Conservation (phyloP, 2,329 filamentous ascomycete genomes). For the Claviceps digitariae region DNA sequence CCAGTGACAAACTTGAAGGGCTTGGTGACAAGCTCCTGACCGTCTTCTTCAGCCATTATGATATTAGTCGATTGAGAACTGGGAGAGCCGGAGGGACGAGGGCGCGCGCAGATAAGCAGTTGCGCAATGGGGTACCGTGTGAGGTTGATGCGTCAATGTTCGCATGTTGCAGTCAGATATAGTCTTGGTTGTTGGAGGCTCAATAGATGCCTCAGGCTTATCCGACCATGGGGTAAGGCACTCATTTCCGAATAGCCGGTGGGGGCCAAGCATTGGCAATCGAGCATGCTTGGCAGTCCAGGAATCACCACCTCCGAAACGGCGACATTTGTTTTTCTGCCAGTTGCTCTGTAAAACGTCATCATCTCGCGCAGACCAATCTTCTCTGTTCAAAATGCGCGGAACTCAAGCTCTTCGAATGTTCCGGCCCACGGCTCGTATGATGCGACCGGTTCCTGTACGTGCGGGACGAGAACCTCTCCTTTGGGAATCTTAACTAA, state of each 20-base stretch:
- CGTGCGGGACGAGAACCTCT: constrained; percentile 14
- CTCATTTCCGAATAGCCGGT: constrained; percentile 13
- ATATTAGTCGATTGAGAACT: constrained; percentile 18
- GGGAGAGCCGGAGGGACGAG: constrained; percentile 8
- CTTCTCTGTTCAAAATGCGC: constrained; percentile 38
- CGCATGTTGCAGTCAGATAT: constrained; percentile 28
- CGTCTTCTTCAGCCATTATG: constrained; percentile 84
- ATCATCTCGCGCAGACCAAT: constrained; percentile 10
- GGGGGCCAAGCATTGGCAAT: constrained; percentile 22
- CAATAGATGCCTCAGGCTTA: constrained; percentile 26
- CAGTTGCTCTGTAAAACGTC: constrained; percentile 16
- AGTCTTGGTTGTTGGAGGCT: constrained; percentile 21
- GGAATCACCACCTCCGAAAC: constrained; percentile 12
- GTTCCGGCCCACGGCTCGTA: constrained; percentile 51
- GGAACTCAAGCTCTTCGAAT: constrained; percentile 52
- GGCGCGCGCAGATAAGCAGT: constrained; percentile 12
- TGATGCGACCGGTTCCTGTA: constrained; percentile 63
- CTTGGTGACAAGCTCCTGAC: constrained; percentile 72
- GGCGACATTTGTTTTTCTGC: constrained; percentile 16
- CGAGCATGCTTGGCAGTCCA: constrained; percentile 22
- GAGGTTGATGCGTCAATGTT: constrained; percentile 19
- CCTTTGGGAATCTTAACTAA: constrained; percentile 12
- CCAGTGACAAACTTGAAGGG: constrained; percentile 99
- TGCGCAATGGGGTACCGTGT: not conserved
- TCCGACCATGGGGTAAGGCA: constrained; percentile 24